Base-by-base conservation (phyloP, 2,329 filamentous ascomycete species). In the Talaromyces sp. region DNA sequence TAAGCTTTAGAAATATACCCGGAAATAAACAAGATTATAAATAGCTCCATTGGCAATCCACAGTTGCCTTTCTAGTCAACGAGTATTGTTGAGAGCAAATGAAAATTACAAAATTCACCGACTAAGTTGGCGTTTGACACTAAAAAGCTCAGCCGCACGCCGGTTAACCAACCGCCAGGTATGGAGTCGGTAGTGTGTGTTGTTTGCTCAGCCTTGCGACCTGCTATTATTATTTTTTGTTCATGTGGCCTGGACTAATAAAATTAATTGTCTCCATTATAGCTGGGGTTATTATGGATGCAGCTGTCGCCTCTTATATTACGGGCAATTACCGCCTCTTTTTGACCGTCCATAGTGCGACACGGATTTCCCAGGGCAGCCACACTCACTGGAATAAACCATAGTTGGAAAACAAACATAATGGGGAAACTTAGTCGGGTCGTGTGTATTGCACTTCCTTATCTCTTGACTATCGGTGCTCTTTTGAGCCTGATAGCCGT, bases 371-470 rank as follows among this genome's bases (percentile, higher is more conserved):
- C 14, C 14, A 14, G 36, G n/a, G 36, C n/a, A n/a, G n/a, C n/a
- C n/a, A n/a, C n/a, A n/a, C n/a, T 27, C 44, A 47, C n/a, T 18
- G 10, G 23, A 47, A 47, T 8, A 47, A 6, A 5, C 7, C 2
- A 23, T 14, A 27, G 2, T 23, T 10, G 8, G 36, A n/a, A 40
- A 47, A 47, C 7, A 47, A 18, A 27, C 23, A 30, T n/a, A 36
- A 90, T 90, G 87, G 87, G 87, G 64, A 87, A 88, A 79, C 82
- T 85, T 72, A 92, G 91, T 68, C 87, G 94, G 72, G 86, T 94
- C 70, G 81, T 90, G 75, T 97, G 92, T 79, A 95, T 97, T 78
- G 85, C 90, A 77, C 81, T 92, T 81, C 94, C 94, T 64, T 92
- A 96, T 79, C 81, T 86, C 66, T 84, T 96, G 71, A 94, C 91